Percentiles rank a stretch among this genome's conserved stretches.
Conservation (phyloP, 2,329 filamentous ascomycete genomes). For the Coccinonectria pachysandricola region DNA sequence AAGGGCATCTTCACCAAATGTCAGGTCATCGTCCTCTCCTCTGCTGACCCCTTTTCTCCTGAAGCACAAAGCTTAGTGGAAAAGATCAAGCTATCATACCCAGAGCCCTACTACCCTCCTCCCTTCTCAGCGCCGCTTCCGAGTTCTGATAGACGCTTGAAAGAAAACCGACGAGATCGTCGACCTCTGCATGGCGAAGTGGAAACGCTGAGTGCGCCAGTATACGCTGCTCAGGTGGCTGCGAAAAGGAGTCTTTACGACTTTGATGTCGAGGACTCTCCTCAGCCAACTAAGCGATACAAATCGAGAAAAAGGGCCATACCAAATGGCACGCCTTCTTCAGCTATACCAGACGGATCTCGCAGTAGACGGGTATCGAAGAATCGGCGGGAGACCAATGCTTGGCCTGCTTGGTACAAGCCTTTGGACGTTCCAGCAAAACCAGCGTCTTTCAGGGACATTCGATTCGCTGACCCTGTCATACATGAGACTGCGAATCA, state of each 20-base stretch:
- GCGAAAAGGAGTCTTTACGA: constrained; percentile 22
- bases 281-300: constrained; percentile 12
- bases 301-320: constrained; percentile 11
- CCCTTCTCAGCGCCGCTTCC: constrained; percentile 12
- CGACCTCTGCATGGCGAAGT: constrained; percentile 32
- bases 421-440: no score
- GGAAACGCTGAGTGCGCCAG: constrained; percentile 39
- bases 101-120: constrained; percentile 21
- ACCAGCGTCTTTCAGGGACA: no score
- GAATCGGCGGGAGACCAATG: no score
- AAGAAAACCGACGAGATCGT: constrained; percentile 20
- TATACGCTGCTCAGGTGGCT: constrained; percentile 33
- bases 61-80: constrained; percentile 34
- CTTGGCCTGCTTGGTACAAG: no score
- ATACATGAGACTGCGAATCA: no score
- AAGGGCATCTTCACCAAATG: constrained; percentile 34
- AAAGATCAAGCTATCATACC: constrained; percentile 36
- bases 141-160: constrained; percentile 8
- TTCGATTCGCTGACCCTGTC: no score
- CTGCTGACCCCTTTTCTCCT: constrained; percentile 31
- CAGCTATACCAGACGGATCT: no score
- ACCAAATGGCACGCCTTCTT: constrained; percentile 1
- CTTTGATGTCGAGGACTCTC: constrained; percentile 9
- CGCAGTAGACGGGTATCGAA: no score
- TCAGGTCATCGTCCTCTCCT: constrained; percentile 32